Base-by-base conservation (phyloP, 192 early-diverging fungal species). In the Linnemannia elongata region DNA sequence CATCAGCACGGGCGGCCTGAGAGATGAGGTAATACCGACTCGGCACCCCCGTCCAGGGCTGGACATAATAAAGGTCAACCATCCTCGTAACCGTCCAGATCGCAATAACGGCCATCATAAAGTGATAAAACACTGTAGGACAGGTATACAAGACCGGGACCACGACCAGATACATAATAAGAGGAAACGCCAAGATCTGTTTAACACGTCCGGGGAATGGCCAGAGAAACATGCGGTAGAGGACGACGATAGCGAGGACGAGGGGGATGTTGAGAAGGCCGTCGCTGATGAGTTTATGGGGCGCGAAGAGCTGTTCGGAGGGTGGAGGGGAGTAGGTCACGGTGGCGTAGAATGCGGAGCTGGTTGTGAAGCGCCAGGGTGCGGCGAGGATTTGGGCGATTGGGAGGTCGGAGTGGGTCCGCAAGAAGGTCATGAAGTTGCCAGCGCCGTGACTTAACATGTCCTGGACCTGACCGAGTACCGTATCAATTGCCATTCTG, bases 21-120 rank as follows among this genome's bases (percentile, higher is more conserved):
- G 6, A 18, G 3, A 12, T 22, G 45, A 49, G 42, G 60, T 68
- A 69, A 54, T 75, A 54, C 1, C 72, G 69, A 39, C 75, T 71
- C 4, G 72, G 47, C 22, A 87, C 71, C n/a, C 76, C 72, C 1
- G 85, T 87, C 85, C 85, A 87, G 1, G 85, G 85, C 36, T 87
- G 85, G 10, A 87, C 72, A 72, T 81, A 87, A 39, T 87, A 87
- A 0, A 87, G 39, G 36, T 87, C 85, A 10, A 87, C 5, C 71
- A 81, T 74, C 15, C 85, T 69, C 8, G 83, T 80, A 7, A n/a
- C 20, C 3, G 69, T 54, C 15, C 74, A 78, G 49, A 79, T 79
- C 10, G 78, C 39, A 18, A 54, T 80, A 39, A 85, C 83, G 0
- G 74, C 6, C 18, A 76, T 30, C 12, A 38, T 68, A 54, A 80